Evolutionary conservation across 75 land plant species (phyloP).

Genomic region (Cunninghamia lanceolata): DNA sequence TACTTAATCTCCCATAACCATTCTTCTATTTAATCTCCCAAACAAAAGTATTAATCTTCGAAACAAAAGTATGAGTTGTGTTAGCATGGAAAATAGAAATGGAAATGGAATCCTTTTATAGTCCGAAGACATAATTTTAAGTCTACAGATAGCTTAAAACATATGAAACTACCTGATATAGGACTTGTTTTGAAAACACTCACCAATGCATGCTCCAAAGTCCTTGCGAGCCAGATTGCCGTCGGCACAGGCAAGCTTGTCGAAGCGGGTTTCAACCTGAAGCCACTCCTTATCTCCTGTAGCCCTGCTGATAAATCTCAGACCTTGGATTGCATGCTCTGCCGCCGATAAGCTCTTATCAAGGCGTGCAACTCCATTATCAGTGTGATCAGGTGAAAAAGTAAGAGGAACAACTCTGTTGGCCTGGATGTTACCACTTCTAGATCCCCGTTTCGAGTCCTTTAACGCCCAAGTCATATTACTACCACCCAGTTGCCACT

Average conservation of each 20-base stretch:
- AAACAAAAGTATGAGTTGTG: too few relatives aligned
- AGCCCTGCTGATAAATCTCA: constrained; percentile 23
- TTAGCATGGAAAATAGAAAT: too few relatives aligned
- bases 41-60: too few relatives aligned
- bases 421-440: constrained; percentile 11
- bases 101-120: too few relatives aligned
- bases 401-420: background rate
- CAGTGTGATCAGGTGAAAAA: too few relatives aligned
- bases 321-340: constrained; percentile 23
- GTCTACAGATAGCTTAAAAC: too few relatives aligned
- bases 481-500: constrained; percentile 8
- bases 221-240: constrained; percentile 14
- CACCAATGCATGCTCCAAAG: constrained; percentile 31
- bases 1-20: background rate
- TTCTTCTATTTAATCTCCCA: background rate
- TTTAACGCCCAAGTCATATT: background rate
- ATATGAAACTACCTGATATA: too few relatives aligned
- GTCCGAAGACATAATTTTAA: too few relatives aligned
- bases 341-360: constrained; percentile 17
- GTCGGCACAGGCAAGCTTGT: background rate
- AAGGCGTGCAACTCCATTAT: too few relatives aligned
- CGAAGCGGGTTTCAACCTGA: constrained; percentile 22
- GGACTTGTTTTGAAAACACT: background rate
- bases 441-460: constrained; percentile 23
- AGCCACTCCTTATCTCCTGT: constrained; percentile 18